Evolutionary conservation across 2,329 filamentous ascomycete genomes (phyloP).

Genomic region (Arthrobotrys musiformis): DNA sequence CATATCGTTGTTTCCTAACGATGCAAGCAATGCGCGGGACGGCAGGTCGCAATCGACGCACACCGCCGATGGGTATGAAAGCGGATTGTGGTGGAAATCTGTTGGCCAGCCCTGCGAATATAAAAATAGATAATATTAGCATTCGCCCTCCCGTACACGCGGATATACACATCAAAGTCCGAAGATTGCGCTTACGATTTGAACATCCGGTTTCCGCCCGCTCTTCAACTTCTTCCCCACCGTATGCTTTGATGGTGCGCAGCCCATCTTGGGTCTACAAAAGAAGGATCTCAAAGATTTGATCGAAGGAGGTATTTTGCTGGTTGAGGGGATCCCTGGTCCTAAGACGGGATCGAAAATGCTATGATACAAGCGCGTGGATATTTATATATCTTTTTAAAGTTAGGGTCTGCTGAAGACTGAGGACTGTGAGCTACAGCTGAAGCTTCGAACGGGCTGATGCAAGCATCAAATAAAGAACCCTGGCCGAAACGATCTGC

Average conservation of each 20-base stretch:
- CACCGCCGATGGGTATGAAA: constrained; percentile 52
- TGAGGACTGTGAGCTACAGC: background rate
- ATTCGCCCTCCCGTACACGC: background rate
- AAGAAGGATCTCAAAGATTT: constrained; percentile 31
- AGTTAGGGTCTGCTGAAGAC: background rate
- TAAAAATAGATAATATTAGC: background rate
- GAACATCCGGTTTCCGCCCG: constrained; percentile 29
- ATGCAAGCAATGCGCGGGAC: constrained; percentile 41
- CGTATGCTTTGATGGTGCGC: constrained; percentile 44
- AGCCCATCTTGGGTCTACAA: constrained; percentile 48
- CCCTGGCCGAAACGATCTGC: constrained; percentile 15
- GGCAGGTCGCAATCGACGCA: constrained; percentile 48
- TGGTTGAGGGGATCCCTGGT: constrained; percentile 24
- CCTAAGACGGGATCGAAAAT: constrained; percentile 39
- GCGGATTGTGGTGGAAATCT: constrained; percentile 43
- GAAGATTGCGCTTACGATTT: constrained; percentile 44
- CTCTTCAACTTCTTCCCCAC: constrained; percentile 28
- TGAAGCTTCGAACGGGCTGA: constrained; percentile 22
- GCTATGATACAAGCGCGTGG: background rate
- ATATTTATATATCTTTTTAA: background rate
- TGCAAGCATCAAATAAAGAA: constrained; percentile 21
- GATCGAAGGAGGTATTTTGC: constrained; percentile 48
- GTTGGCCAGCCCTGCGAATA: constrained; percentile 36
- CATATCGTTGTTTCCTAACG: constrained; percentile 40
- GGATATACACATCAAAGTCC: background rate